Evolutionary conservation across 2,329 filamentous ascomycete species (phyloP), one percentile per base, ranked within the genome.

Genomic region (Aspergillus awamori): DNA sequence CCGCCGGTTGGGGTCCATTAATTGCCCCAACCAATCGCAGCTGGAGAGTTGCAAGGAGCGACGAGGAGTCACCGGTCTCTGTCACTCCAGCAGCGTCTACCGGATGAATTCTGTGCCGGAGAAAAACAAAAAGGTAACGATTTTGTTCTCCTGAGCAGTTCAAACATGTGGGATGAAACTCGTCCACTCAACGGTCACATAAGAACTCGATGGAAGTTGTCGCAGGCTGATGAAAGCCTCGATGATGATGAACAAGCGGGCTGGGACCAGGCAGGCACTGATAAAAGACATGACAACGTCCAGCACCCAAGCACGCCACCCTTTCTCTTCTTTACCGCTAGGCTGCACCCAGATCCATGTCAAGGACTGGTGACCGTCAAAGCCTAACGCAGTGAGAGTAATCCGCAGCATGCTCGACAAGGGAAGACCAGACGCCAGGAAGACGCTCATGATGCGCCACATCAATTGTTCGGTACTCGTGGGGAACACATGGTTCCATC

Each of bases 141-240:
- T 28, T n/a, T 30, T 4, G 0, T 28, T 49, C 45, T 28, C 4
- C 8, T 17, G n/a, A 4, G 30, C 5, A 36, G 33, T 13, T 47
- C 26, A 56, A 2, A 56, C 53, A 47, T 58, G 56, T 5, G 56
- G 56, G 26, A 58, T 52, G 6, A 51, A 58, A 24, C 17, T 24
- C 53, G 26, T 65, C 67, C 8, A 69, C 58, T 28, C 61, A 58
- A 13, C 56, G 4, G 47, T 65, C 55, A 22, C 65, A 60, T 17
- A 69, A 53, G 45, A 68, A 64, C 26, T 64, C 61, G n/a, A 26
- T 8, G 56, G 56, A 3, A 58, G 38, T 13, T 20, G 20, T 33
- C 56, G 17, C 8, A 58, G 30, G 26, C 56, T 52, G 20, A 58
- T 52, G 6, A 58, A 58, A 15, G 56, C 33, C 24, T 58, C 47